Percentiles rank a stretch among this genome's conserved stretches.
phyloP scores from a whole-genome alignment of 331 rosid species.

The Telfairia occidentalis region DNA sequence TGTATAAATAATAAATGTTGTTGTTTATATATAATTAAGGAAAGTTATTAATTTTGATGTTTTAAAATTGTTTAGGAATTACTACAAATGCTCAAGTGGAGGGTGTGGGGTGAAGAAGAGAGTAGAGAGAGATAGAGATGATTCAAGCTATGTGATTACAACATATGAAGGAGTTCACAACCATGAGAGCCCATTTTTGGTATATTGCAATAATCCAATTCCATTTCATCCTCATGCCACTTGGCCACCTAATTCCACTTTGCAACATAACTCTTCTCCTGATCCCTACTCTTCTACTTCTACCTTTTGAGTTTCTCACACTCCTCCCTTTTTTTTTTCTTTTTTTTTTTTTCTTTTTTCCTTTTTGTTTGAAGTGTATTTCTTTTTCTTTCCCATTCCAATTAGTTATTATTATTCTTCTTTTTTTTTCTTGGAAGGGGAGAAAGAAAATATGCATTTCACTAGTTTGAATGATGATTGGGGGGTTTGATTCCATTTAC shows the following conservation, averaged over 20 bases:
- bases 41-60: not conserved
- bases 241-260: not conserved
- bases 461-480: not conserved
- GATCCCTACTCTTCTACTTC: not conserved
- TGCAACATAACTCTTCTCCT: not conserved
- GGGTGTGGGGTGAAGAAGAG: slow-evolving; percentile 68
- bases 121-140: slow-evolving; percentile 65
- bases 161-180: slow-evolving; percentile 43
- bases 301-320: not conserved
- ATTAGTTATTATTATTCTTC: not conserved
- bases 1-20: too few species aligned
- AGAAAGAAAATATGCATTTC: not conserved
- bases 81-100: slow-evolving; percentile 39
- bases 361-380: too few species aligned
- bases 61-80: not conserved
- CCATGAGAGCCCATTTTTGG: slow-evolving; percentile 38
- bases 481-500: not conserved
- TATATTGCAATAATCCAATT: not conserved
- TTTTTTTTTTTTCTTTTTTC: not conserved
- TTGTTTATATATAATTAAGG: too few species aligned
- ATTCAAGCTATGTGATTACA: slow-evolving; percentile 39
- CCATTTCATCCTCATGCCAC: not conserved
- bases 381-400: not conserved
- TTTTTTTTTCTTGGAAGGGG: not conserved
- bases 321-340: not conserved